These are phyloP conservation scores for Pichia norvegensis DNA, from an alignment of 1,139 yeast genomes.

Conservation along the genomic window DNA sequence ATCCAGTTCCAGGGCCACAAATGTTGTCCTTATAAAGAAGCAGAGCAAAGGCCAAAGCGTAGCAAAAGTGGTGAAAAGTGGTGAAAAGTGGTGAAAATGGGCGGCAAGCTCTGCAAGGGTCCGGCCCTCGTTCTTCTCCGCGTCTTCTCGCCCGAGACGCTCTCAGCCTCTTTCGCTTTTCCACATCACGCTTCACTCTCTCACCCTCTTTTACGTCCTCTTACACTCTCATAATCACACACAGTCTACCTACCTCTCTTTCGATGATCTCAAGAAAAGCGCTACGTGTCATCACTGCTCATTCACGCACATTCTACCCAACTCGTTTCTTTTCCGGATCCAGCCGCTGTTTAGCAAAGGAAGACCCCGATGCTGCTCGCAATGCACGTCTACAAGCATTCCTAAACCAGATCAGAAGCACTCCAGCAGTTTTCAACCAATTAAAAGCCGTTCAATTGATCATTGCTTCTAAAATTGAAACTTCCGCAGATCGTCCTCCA, in stretches of 20 bases:
- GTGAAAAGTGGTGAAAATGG: too few species aligned
- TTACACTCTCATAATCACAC: not conserved
- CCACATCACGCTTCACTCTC: not conserved
- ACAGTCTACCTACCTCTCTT: too few species aligned
- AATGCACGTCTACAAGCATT: constrained; percentile 6
- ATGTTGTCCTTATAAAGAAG: too few species aligned
- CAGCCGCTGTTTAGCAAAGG: not conserved
- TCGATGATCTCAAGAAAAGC: not conserved
- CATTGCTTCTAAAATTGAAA: constrained; percentile 10
- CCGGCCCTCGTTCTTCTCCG: not conserved
- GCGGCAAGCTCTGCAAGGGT: too few species aligned
- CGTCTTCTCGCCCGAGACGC: not conserved
- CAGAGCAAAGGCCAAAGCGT: too few species aligned
- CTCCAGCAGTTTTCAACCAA: constrained; percentile 6
- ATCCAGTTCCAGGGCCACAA: too few species aligned
- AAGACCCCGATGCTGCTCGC: constrained; percentile 9
- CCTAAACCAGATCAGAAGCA: constrained; percentile 6
- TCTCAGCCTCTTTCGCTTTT: not conserved
- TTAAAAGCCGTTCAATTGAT: constrained; percentile 9
- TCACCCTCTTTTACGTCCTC: too few species aligned
- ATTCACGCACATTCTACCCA: not conserved
- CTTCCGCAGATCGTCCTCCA: constrained; percentile 2
- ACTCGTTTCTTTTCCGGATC: not conserved
- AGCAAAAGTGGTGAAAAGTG: too few species aligned
- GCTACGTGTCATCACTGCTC: not conserved